A percentile compares a stretch with the other conserved stretches of the same genome.
Evolutionary conservation across 2,329 filamentous ascomycete genomes (phyloP).

Genomic region (Fusarium nurragi): DNA sequence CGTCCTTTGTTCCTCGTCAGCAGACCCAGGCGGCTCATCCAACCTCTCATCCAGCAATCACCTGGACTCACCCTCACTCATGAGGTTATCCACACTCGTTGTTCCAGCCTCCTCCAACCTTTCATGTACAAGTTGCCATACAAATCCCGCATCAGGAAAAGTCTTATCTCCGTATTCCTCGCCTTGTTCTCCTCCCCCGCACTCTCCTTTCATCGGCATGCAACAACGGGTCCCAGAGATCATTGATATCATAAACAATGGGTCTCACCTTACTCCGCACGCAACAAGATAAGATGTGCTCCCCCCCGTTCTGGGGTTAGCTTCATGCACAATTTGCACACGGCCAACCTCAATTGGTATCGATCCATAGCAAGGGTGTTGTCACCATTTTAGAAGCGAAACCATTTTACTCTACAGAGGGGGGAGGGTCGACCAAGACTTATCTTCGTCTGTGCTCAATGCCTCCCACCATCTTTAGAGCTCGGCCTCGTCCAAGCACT

Average conservation of each 20-base stretch:
- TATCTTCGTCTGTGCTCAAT: slow-evolving; percentile 22
- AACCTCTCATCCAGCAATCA: slow-evolving; percentile 8
- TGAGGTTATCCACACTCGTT: slow-evolving; percentile 23
- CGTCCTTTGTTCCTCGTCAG: slow-evolving; percentile 8
- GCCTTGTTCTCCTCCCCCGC: slow-evolving; percentile 20
- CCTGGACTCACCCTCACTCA: slow-evolving; percentile 1
- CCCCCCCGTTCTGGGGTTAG: slow-evolving; percentile 8
- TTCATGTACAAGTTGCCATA: slow-evolving; percentile 36
- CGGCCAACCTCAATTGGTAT: slow-evolving; percentile 31
- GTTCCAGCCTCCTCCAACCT: slow-evolving; percentile 21
- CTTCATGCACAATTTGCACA: slow-evolving; percentile 37
- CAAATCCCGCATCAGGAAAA: slow-evolving; percentile 28
- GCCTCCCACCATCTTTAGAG: slow-evolving; percentile 16
- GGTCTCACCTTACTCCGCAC: slow-evolving; percentile 27
- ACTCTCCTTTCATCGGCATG: slow-evolving; percentile 11
- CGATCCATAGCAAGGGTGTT: slow-evolving; percentile 18
- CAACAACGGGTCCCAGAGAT: slow-evolving; percentile 11
- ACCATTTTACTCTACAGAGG: not conserved
- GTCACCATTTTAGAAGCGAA: slow-evolving; percentile 1
- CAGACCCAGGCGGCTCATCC: not conserved
- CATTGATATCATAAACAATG: slow-evolving; percentile 20
- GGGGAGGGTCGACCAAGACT: slow-evolving; percentile 6
- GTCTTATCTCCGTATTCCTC: slow-evolving; percentile 28
- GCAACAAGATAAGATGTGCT: slow-evolving; percentile 28
- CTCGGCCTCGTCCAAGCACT: not conserved